A percentile compares a stretch with the other conserved stretches of the same genome.
Conservation (phyloP, 768 basidiomycete genomes). For the Exsudoporus frostii region DNA sequence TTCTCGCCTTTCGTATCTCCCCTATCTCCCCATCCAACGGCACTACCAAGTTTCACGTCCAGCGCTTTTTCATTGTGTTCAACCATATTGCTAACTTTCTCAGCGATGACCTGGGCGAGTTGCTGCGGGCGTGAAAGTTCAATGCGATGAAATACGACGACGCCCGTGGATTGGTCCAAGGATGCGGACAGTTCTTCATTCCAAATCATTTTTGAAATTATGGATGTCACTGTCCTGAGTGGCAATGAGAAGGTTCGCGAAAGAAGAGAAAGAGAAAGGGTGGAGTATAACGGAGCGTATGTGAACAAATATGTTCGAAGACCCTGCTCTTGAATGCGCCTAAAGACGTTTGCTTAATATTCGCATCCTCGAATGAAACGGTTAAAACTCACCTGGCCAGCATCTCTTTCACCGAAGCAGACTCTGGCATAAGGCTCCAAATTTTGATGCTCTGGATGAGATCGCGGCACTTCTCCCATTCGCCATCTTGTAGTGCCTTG, state of each 20-base stretch:
- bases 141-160: slow-evolving; percentile 90
- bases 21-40: slow-evolving; percentile 52
- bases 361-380: not conserved
- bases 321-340: slow-evolving; percentile 97
- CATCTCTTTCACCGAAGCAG: slow-evolving; percentile 87
- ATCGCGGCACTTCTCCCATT: slow-evolving; percentile 95
- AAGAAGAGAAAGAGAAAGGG: slow-evolving; percentile 83
- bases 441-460: slow-evolving; percentile 96
- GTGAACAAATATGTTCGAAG: slow-evolving; percentile 96
- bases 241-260: slow-evolving; percentile 86
- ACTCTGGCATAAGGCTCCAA: slow-evolving; percentile 95
- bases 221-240: slow-evolving; percentile 67
- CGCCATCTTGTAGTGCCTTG: slow-evolving; percentile 92
- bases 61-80: slow-evolving; percentile 91
- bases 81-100: slow-evolving; percentile 80
- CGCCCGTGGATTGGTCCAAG: slow-evolving; percentile 85
- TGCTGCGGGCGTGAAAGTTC: slow-evolving; percentile 88
- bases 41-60: slow-evolving; percentile 77
- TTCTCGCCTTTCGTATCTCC: slow-evolving; percentile 63
- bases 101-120: slow-evolving; percentile 84
- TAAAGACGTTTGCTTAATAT: slow-evolving; percentile 31
- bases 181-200: slow-evolving; percentile 92
- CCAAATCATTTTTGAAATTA: slow-evolving; percentile 99
- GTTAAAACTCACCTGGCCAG: slow-evolving; percentile 67
- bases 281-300: slow-evolving; percentile 88